Base-by-base conservation (phyloP, 768 basidiomycete species). In the Ramaria rubella region DNA sequence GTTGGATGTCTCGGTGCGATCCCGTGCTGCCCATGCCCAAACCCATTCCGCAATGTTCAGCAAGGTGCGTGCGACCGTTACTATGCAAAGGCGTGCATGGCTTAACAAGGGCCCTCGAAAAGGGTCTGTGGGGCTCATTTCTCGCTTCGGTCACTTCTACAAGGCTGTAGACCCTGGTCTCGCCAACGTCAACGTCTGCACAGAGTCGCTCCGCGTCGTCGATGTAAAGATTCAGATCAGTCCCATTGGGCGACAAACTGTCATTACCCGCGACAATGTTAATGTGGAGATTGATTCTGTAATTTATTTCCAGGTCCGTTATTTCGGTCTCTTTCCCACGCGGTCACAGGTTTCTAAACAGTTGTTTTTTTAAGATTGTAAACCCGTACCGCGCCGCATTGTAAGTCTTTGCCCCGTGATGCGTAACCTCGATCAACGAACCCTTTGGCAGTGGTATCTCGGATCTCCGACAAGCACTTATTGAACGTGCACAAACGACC, bases 201-300 rank as follows among this genome's bases (percentile, higher is more conserved):
- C 92, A 15, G 95, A 98, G 69, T 79, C 80, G 1, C 78, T 98
- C 43, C 82, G 85, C 57, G 69, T 87, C 48, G 91, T 97, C 61
- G 90, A 96, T 67, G 94, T 97, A 71, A 95, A 94, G 71, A 95
- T 98, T 61, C 94, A 95, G 70, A 93, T 97, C 63, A 87, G 83
- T 62, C 73, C 87, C 24, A 92, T 94, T 64, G 91, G 91, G 50
- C 76, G 84, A 53, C 91, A 94, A 73, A 81, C 77, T 38, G 94
- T 97, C 66, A 93, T 96, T 71, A 96, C 94, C 34, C 85, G 91
- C 57, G 94, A 96, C 75, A 96, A 96, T 65, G 94, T 96, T 69
- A 93, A 92, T 62, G 90, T 94, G 59, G 89, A 92, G 64, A 91
- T 94, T 62, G 91, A 94, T 67, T 93, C 91, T 1, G 93, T 95